Base-by-base conservation (phyloP, 2,329 filamentous ascomycete genomes). In the Colletotrichum tropicicola region DNA sequence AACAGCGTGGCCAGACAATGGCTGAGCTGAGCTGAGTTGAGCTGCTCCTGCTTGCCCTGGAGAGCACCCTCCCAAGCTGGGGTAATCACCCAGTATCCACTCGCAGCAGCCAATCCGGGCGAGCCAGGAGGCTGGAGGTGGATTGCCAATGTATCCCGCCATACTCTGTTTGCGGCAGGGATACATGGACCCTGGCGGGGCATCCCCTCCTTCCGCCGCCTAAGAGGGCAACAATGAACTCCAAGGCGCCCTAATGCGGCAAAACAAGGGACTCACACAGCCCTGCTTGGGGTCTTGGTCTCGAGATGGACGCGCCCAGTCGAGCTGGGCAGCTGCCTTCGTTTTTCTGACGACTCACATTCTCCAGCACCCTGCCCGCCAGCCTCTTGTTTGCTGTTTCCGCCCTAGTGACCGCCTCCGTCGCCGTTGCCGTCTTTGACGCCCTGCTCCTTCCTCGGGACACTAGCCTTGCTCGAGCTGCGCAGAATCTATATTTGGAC, bases 401-500 rank as follows among this genome's bases (percentile, higher is more conserved):
- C 23, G 17, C 39, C 23, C 30, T n/a, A 47, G 39, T 37, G 15
- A 21, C 19, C 15, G 30, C 54, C 43, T 27, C 32, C 21, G 27
- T 19, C 37, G 37, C n/a, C 5, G 32, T 6, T 45, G 19, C 21
- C 43, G 39, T 27, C 23, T 32, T 30, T 59, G 28, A 17, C 44
- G 25, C 23, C 44, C 27, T 43, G 45, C n/a, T 23, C 45, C 27
- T 52, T 25, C 37, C 15, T 51, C 43, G 8, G 6, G 19, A 21
- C 39, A 8, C 39, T 19, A 43, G 19, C 17, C 45, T 17, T 43
- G 23, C 19, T 30, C 45, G 5, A 12, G 15, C 2, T 39, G 37
- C 48, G 21, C 17, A 44, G 28, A 52, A 12, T 45, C 57, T 60
- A 60, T 60, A 60, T 60, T 60, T 60, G 48, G 57, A 27, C 5